Evolutionary conservation across 2,329 filamentous ascomycete species (phyloP).

Genomic region (Botrytis fabae): DNA sequence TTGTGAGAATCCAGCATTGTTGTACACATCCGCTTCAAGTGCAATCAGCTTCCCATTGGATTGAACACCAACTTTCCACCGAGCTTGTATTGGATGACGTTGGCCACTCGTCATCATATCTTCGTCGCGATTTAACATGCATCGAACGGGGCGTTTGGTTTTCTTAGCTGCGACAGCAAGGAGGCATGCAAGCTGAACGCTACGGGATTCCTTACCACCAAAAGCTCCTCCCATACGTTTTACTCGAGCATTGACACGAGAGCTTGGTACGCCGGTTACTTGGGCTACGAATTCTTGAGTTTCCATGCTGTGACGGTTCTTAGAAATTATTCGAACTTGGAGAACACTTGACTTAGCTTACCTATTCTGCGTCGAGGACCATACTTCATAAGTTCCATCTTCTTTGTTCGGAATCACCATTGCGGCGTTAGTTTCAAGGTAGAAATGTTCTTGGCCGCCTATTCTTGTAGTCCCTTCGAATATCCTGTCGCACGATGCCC

Average conservation of each 20-base stretch:
- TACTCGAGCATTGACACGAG: constrained; percentile 87
- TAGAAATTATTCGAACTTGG: neutral
- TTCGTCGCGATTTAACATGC: constrained; percentile 93
- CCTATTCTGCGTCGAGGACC: constrained; percentile 88
- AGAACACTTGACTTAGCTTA: constrained; percentile 14
- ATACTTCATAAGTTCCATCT: constrained; percentile 92
- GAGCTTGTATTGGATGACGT: constrained; percentile 82
- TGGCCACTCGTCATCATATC: constrained; percentile 91
- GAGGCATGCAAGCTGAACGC: constrained; percentile 78
- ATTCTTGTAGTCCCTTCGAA: constrained; percentile 80
- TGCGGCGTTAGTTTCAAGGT: constrained; percentile 86
- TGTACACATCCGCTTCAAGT: constrained; percentile 83
- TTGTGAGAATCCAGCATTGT: constrained; percentile 80
- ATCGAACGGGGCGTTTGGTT: constrained; percentile 75
- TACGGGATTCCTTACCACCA: constrained; percentile 88
- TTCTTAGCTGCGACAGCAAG: constrained; percentile 86
- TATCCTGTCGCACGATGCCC: constrained; percentile 32
- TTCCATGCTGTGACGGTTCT: constrained; percentile 55
- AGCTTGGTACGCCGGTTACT: constrained; percentile 77
- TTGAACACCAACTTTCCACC: constrained; percentile 90
- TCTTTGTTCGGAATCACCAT: constrained; percentile 83
- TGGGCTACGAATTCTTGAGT: constrained; percentile 86
- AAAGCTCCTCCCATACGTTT: constrained; percentile 93
- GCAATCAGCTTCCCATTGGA: constrained; percentile 87
- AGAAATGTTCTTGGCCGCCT: constrained; percentile 96